Percentiles rank a stretch among this genome's conserved stretches.
These are phyloP conservation scores for Neonectria sp. DNA, from an alignment of 2,329 filamentous ascomycete species.

Conservation along the genomic window DNA sequence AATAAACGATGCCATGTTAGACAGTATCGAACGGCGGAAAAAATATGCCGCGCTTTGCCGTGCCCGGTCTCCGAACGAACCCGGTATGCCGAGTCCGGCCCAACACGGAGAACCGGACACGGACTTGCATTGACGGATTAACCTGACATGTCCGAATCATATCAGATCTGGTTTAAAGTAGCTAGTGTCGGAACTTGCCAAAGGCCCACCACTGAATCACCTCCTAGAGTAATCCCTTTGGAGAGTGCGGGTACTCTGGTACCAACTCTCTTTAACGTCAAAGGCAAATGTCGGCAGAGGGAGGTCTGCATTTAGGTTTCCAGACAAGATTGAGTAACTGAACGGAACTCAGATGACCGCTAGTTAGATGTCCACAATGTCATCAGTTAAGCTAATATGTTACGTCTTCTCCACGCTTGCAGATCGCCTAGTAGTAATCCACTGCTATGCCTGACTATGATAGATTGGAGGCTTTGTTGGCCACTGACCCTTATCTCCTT, in stretches of 20 bases:
- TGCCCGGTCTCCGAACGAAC: not conserved
- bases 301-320: not conserved
- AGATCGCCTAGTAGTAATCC: not conserved
- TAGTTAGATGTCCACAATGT: not conserved
- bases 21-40: not conserved
- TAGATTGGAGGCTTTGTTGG: not conserved
- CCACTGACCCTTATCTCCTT: not conserved
- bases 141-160: too few species aligned
- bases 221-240: not conserved
- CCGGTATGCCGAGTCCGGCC: not conserved
- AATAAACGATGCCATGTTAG: not conserved
- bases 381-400: not conserved
- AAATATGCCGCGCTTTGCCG: not conserved
- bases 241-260: not conserved
- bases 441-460: not conserved
- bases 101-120: not conserved
- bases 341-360: not conserved
- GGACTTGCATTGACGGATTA: too few species aligned
- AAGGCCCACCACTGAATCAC: not conserved
- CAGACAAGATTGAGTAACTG: not conserved
- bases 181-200: too few species aligned
- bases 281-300: not conserved
- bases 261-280: not conserved
- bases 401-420: not conserved
- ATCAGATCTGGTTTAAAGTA: too few species aligned